phyloP scores from a whole-genome alignment of 768 basidiomycete genomes.

The Gymnopilus junonius region DNA sequence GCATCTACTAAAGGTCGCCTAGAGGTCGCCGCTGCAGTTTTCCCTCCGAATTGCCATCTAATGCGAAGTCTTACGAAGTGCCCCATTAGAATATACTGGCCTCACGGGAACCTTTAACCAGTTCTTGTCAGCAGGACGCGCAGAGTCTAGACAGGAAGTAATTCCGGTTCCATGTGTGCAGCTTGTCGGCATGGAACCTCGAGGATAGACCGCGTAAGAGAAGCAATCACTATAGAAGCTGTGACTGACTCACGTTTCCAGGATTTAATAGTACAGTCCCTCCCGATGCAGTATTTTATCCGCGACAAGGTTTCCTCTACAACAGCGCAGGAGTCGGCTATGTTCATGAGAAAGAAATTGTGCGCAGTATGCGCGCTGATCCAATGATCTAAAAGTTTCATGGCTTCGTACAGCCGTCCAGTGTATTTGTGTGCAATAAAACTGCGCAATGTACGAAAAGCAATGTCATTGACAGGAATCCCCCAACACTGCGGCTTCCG shows the following conservation, averaged over 20 bases:
- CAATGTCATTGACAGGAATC: neutral
- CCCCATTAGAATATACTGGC: neutral
- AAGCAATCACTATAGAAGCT: neutral
- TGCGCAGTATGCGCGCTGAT: neutral
- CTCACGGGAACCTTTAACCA: neutral
- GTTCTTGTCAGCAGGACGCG: neutral
- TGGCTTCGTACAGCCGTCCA: neutral
- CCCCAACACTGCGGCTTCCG: neutral
- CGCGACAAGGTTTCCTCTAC: neutral
- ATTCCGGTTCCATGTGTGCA: neutral
- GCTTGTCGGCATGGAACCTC: neutral
- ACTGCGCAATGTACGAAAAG: neutral
- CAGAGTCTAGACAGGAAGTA: neutral
- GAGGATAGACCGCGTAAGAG: neutral
- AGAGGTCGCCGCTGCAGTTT: too few relatives aligned
- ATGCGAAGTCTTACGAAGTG: too few relatives aligned
- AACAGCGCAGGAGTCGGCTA: neutral
- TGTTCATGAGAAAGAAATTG: neutral
- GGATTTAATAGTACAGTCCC: neutral
- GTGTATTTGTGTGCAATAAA: neutral
- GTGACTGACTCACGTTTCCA: neutral
- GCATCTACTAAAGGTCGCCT: too few relatives aligned
- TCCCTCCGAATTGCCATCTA: too few relatives aligned
- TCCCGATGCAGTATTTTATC: neutral
- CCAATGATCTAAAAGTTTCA: neutral